phyloP scores from a whole-genome alignment of 768 basidiomycete genomes.

The Naganishia onofrii region DNA sequence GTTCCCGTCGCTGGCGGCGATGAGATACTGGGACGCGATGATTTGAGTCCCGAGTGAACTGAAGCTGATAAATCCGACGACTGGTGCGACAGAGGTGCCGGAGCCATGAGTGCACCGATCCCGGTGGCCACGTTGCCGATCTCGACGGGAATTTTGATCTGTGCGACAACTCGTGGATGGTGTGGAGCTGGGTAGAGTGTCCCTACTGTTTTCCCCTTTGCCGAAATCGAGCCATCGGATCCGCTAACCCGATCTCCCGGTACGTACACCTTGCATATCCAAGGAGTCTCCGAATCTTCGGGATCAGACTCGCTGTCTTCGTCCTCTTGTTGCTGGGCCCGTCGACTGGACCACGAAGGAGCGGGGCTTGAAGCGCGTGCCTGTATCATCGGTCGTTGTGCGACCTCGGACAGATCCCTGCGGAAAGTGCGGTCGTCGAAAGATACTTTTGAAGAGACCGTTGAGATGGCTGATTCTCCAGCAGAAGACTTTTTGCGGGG shows the following conservation, averaged over 20 bases:
- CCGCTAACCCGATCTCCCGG: conserved; percentile 1
- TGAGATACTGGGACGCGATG: conserved; percentile 17
- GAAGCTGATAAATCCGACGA: conserved; percentile 3
- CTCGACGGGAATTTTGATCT: conserved; percentile 86
- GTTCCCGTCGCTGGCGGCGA: conserved; percentile 14
- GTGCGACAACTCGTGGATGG: conserved; percentile 88
- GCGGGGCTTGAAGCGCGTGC: conserved; percentile 18
- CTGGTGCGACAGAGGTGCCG: background rate
- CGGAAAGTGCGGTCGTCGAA: background rate
- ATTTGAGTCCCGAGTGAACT: background rate
- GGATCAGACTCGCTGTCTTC: conserved; percentile 82
- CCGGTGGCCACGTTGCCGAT: conserved; percentile 69
- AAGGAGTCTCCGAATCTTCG: conserved; percentile 94
- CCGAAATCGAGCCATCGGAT: conserved; percentile 21
- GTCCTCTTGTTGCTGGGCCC: background rate
- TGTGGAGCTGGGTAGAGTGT: conserved; percentile 89
- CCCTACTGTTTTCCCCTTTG: conserved; percentile 61
- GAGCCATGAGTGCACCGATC: conserved; percentile 26
- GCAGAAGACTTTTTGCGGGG: conserved; percentile 19
- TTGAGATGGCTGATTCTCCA: conserved; percentile 10
- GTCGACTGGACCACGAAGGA: background rate
- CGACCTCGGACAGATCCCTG: background rate
- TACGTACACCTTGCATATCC: conserved; percentile 66
- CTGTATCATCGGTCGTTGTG: background rate
- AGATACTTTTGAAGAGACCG: conserved; percentile 3